Percentiles rank a stretch among this genome's conserved stretches.
Conservation (phyloP, 1,284 basidiomycete genomes). For the Anthracocystis panici-leucophaei region DNA sequence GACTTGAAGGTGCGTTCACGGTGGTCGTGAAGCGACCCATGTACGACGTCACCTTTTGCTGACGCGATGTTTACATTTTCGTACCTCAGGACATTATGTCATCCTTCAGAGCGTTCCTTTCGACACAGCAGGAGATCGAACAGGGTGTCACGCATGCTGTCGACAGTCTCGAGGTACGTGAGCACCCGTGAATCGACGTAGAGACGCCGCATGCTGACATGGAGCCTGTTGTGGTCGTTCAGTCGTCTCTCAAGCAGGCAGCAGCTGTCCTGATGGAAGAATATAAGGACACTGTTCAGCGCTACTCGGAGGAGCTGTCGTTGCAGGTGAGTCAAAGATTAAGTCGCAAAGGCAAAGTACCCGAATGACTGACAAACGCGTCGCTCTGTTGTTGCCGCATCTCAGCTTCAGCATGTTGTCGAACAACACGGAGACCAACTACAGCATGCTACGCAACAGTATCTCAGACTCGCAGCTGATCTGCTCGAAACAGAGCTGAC, state of each 20-base stretch:
- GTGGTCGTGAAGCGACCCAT: no score
- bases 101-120: background rate
- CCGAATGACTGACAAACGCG: background rate
- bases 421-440: slow-evolving; percentile 1
- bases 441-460: background rate
- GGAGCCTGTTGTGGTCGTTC: background rate
- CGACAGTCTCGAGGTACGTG: slow-evolving; percentile 9
- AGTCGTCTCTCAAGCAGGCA: slow-evolving; percentile 13
- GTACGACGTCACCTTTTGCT: background rate
- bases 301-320: slow-evolving; percentile 4
- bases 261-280: background rate
- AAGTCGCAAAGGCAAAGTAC: background rate
- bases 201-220: background rate
- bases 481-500: slow-evolving; percentile 1
- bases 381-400: background rate
- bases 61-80: background rate
- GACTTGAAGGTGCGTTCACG: slow-evolving; percentile 12
- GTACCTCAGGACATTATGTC: slow-evolving; percentile 1
- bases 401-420: slow-evolving; percentile 7
- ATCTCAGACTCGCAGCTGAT: slow-evolving; percentile 5
- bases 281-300: background rate
- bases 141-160: slow-evolving; percentile 1
- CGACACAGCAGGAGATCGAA: slow-evolving; percentile 2
- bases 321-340: slow-evolving; percentile 14
- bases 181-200: background rate